Conservation (phyloP, 139 green algal genomes). For the Nannochloris sp. region DNA sequence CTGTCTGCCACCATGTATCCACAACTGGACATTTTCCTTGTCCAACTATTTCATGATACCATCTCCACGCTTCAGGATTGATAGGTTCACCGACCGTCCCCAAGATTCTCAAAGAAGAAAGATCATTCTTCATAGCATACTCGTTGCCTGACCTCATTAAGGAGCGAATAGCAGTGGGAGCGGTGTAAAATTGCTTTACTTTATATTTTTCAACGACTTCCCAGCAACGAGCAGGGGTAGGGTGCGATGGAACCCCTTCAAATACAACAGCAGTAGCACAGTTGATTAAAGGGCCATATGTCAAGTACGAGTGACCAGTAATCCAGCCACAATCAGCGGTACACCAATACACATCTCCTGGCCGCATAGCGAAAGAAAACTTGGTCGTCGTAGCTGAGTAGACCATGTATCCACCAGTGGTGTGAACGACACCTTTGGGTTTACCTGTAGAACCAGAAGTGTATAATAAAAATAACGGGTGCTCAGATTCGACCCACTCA, state of each 20-base stretch:
- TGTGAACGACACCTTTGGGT: conserved; percentile 95
- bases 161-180: conserved; percentile 84
- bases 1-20: conserved; percentile 98
- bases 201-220: conserved; percentile 84
- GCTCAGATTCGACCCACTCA: conserved; percentile 83
- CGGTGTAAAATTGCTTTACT: conserved; percentile 91
- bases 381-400: conserved; percentile 61
- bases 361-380: conserved; percentile 50
- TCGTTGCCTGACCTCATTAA: conserved; percentile 82
- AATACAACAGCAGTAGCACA: conserved; percentile 80
- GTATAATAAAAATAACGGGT: conserved; percentile 90
- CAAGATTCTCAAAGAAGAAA: conserved; percentile 66
- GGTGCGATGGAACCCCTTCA: conserved; percentile 88
- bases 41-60: conserved; percentile 79
- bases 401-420: conserved; percentile 68
- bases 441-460: conserved; percentile 89
- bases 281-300: conserved; percentile 84
- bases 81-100: conserved; percentile 97
- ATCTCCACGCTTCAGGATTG: conserved; percentile 95
- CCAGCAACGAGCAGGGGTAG: conserved; percentile 84
- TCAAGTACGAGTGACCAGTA: conserved; percentile 85
- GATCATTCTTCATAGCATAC: conserved; percentile 47
- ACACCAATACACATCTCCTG: conserved; percentile 16
- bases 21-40: conserved; percentile 70
- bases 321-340: conserved; percentile 81